A percentile compares a stretch with the other conserved stretches of the same genome.
Evolutionary conservation across 805 yeast genomes (phyloP).

Genomic region (Kodamaea hsintzibuensis): DNA sequence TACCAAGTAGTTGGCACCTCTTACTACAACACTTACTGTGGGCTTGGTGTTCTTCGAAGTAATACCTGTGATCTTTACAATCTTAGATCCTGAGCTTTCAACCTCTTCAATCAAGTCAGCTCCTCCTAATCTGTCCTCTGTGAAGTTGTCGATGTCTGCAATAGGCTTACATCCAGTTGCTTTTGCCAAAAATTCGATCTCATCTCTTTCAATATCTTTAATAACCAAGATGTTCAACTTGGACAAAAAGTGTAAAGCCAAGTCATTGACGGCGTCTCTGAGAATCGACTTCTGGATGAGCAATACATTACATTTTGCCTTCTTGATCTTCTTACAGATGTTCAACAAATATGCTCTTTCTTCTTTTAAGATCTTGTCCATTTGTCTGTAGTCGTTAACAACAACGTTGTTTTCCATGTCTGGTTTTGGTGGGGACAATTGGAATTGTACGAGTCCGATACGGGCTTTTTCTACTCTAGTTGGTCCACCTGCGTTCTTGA

Average conservation of each 20-base stretch:
- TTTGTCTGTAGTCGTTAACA: constrained; percentile 96
- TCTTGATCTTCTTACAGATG: constrained; percentile 93
- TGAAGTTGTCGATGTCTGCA: constrained; percentile 90
- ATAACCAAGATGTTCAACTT: constrained; percentile 92
- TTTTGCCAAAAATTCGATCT: constrained; percentile 82
- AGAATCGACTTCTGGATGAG: constrained; percentile 90
- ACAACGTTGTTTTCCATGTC: constrained; percentile 97
- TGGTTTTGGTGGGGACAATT: constrained; percentile 94
- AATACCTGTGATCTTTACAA: constrained; percentile 84
- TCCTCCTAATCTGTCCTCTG: constrained; percentile 88
- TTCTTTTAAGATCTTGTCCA: constrained; percentile 98
- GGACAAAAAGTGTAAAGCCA: constrained; percentile 91
- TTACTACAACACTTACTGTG: constrained; percentile 85
- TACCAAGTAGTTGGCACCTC: constrained; percentile 91
- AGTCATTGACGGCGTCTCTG: constrained; percentile 92
- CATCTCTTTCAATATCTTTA: constrained; percentile 95
- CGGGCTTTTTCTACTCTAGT: constrained; percentile 90
- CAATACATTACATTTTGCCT: constrained; percentile 92
- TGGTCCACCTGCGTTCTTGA: constrained; percentile 94
- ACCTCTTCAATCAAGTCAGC: constrained; percentile 93
- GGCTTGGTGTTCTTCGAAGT: constrained; percentile 51
- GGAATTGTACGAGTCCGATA: constrained; percentile 89
- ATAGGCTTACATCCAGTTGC: constrained; percentile 93
- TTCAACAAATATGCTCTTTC: constrained; percentile 94
- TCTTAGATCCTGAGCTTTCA: constrained; percentile 85